Conservation (phyloP, 1,284 basidiomycete genomes). For the Cryptococcus neoformans region DNA sequence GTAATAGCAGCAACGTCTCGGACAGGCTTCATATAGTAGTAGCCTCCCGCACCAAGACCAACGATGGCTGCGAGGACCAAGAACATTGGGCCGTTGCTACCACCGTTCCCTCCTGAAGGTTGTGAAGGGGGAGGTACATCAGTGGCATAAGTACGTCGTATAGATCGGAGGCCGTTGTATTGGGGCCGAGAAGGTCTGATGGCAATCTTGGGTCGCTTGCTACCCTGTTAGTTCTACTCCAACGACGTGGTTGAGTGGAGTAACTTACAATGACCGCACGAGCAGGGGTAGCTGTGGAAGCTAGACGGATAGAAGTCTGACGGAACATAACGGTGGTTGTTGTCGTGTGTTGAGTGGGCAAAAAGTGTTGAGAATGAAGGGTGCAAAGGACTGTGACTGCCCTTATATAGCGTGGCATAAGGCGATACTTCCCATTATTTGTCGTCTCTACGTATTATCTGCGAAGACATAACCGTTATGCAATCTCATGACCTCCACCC, state of each 20-base stretch:
- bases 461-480: no score
- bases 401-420: no score
- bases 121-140: slow-evolving; percentile 4
- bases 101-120: slow-evolving; percentile 7
- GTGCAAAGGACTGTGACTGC: no score
- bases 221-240: no score
- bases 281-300: slow-evolving; percentile 1
- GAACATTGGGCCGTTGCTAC: slow-evolving; percentile 22
- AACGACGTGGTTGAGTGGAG: background rate
- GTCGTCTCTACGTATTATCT: no score
- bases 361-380: background rate
- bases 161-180: background rate
- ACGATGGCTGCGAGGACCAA: slow-evolving; percentile 39
- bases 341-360: background rate
- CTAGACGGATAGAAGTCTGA: slow-evolving; percentile 14
- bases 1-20: slow-evolving; percentile 37
- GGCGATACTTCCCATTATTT: no score
- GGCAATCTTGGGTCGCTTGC: slow-evolving; percentile 5
- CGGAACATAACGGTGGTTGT: slow-evolving; percentile 9
- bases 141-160: slow-evolving; percentile 14
- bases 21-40: slow-evolving; percentile 45
- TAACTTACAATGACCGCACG: slow-evolving; percentile 1
- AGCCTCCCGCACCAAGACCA: slow-evolving; percentile 36
- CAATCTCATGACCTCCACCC: no score
- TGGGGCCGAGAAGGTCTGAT: slow-evolving; percentile 1